Evolutionary conservation across 805 yeast species (phyloP).

Genomic region (Spathaspora arborariae): DNA sequence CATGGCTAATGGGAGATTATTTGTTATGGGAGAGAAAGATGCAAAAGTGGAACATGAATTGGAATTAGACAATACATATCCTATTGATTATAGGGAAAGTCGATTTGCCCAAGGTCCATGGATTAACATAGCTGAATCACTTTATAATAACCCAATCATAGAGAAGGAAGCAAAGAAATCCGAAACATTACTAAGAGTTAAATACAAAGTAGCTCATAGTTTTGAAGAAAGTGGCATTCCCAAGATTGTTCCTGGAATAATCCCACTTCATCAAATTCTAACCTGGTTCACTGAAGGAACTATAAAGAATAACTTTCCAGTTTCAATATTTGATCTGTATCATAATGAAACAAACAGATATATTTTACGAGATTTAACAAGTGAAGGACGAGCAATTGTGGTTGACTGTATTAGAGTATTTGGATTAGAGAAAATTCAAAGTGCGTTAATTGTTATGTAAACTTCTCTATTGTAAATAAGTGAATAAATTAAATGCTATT

Average conservation of each 20-base stretch:
- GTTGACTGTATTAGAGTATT: constrained; percentile 42
- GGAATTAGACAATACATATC: constrained; percentile 15
- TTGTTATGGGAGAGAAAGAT: constrained; percentile 18
- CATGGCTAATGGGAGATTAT: constrained; percentile 28
- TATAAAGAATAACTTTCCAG: constrained; percentile 15
- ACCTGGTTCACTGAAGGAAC: constrained; percentile 27
- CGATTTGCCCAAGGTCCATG: constrained; percentile 4
- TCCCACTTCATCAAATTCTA: constrained; percentile 45
- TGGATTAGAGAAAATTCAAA: constrained; percentile 35
- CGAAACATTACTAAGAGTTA: constrained; percentile 10
- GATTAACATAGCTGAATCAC: constrained; percentile 16
- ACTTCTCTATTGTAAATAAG: neutral
- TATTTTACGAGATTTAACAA: constrained; percentile 18
- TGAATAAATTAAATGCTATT: neutral
- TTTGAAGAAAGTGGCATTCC: constrained; percentile 23
- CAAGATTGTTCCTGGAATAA: constrained; percentile 46
- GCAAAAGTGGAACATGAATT: constrained; percentile 3
- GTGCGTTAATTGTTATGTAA: constrained; percentile 8
- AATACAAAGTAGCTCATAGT: constrained; percentile 9
- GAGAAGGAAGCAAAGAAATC: constrained; percentile 17
- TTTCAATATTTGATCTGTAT: constrained; percentile 7
- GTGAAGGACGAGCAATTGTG: constrained; percentile 22
- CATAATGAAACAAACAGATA: constrained; percentile 12
- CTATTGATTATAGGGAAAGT: constrained; percentile 8
- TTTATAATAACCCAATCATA: constrained; percentile 14